Base-by-base conservation (phyloP, 768 basidiomycete genomes). In the Peribolospora baueri region DNA sequence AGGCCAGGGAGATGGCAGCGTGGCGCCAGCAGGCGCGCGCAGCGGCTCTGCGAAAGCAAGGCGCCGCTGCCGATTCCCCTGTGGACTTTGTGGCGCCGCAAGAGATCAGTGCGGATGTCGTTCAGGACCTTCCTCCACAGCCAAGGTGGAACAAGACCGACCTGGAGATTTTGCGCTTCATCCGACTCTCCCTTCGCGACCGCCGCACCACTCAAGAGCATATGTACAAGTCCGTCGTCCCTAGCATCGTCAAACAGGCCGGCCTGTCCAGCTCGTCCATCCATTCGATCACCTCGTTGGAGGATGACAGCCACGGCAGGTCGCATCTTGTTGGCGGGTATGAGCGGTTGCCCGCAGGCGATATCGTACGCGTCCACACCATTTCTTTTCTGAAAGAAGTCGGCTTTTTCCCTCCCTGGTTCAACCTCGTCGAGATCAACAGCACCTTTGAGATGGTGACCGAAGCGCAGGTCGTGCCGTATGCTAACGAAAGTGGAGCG, bases 391-490 rank as follows among this genome's bases (percentile, higher is more conserved):
- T 93, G 42, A 64, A 76, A 11, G 77, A 84, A 48, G 62, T 91
- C 10, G 88, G 91, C 5, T 73, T 79, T 5, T 63, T 83, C 25
- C 73, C 81, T 2, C 79, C 82, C 2, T 93, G 90, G 90, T 78
- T 86, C 59, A 80, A 87, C 60, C 58, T 76, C 40, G 67, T 69
- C 5, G 71, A 70, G 6, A 39, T 39, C 42, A 46, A 13, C 41
- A 48, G 40, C 40, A 25, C 36, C 51, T 56, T 5, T 3, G 42
- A 25, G 45, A 14, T 4, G 59, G 60, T 55, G 57, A 54, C 5
- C 5, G 46, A 46, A 39, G 11, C 7, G 53, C 51, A 42, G 3
- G 0, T 5, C 3, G 37, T 9, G 50, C 57, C 40, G 53, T 46
- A 9, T n/a, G 47, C 25, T 48, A 56, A 38, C 47, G 13, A 0